phyloP scores from a whole-genome alignment of 1,284 basidiomycete genomes.

The Coniophora puteana region DNA sequence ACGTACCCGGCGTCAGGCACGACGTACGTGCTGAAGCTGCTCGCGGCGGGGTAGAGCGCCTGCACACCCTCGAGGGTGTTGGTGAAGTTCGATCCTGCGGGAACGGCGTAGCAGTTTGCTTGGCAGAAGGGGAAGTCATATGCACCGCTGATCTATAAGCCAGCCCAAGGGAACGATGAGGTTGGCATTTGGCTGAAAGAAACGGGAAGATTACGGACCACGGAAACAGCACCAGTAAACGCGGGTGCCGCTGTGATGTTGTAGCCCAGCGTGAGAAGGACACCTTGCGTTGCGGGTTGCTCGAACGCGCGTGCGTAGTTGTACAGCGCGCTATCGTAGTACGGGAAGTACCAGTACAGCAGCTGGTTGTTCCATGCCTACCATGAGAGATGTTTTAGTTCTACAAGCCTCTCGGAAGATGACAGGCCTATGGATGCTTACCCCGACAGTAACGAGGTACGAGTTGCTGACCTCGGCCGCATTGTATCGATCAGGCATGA shows the following conservation, averaged over 20 bases:
- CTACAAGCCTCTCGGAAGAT: background rate
- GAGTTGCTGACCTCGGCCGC: slow-evolving; percentile 8
- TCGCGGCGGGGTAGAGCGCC: slow-evolving; percentile 12
- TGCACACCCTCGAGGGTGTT: slow-evolving; percentile 10
- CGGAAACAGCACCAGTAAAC: slow-evolving; percentile 13
- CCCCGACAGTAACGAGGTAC: slow-evolving; percentile 11
- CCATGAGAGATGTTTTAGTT: background rate
- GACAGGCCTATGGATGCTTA: background rate
- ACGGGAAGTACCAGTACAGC: slow-evolving; percentile 15
- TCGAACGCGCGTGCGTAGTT: slow-evolving; percentile 8
- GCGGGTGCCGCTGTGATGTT: slow-evolving; percentile 9
- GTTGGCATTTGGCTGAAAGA: background rate
- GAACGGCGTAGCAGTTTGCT: slow-evolving; percentile 16
- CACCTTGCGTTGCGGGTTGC: slow-evolving; percentile 15
- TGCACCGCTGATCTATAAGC: slow-evolving; percentile 13
- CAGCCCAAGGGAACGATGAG: too few species aligned
- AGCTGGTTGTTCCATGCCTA: slow-evolving; percentile 12
- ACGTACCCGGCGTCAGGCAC: slow-evolving; percentile 8
- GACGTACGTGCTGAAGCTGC: slow-evolving; percentile 13
- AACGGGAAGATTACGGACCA: background rate
- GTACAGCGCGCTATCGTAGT: slow-evolving; percentile 9
- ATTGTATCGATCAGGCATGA: slow-evolving; percentile 12
- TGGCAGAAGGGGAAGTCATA: slow-evolving; percentile 15
- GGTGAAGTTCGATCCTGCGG: slow-evolving; percentile 5
- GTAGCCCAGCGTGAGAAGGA: slow-evolving; percentile 11